phyloP scores from a whole-genome alignment of 805 yeast species.

The Kazachstania bromeliacearum region DNA sequence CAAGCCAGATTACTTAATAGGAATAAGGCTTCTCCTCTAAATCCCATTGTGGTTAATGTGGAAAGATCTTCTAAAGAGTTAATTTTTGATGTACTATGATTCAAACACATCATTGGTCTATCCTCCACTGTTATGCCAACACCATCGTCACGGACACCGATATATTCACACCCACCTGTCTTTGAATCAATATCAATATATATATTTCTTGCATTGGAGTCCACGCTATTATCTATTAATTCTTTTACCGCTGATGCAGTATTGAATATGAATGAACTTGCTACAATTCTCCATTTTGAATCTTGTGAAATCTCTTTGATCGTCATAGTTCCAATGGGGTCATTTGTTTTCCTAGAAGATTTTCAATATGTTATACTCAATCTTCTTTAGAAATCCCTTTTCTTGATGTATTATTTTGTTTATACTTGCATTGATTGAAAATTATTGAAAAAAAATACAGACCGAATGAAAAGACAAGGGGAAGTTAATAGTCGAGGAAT shows the following conservation, averaged over 20 bases:
- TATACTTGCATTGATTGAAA: no score
- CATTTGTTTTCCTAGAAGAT: no score
- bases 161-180: conserved; percentile 31
- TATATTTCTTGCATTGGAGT: conserved; percentile 29
- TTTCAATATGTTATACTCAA: no score
- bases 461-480: neutral
- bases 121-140: conserved; percentile 29
- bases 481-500: no score
- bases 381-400: no score
- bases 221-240: conserved; percentile 35
- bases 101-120: conserved; percentile 30
- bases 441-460: no score
- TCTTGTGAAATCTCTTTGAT: conserved; percentile 11
- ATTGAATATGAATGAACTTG: conserved; percentile 28
- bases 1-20: conserved; percentile 27
- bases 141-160: conserved; percentile 35
- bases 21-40: conserved; percentile 42
- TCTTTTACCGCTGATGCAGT: conserved; percentile 34
- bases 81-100: conserved; percentile 37
- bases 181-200: conserved; percentile 31
- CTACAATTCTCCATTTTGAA: conserved; percentile 13
- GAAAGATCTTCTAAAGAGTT: conserved; percentile 24
- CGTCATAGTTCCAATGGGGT: conserved; percentile 14
- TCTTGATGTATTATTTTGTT: no score
- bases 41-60: conserved; percentile 33